phyloP scores from a whole-genome alignment of 2,329 filamentous ascomycete species.

The Ophidiomyces ophidiicola region DNA sequence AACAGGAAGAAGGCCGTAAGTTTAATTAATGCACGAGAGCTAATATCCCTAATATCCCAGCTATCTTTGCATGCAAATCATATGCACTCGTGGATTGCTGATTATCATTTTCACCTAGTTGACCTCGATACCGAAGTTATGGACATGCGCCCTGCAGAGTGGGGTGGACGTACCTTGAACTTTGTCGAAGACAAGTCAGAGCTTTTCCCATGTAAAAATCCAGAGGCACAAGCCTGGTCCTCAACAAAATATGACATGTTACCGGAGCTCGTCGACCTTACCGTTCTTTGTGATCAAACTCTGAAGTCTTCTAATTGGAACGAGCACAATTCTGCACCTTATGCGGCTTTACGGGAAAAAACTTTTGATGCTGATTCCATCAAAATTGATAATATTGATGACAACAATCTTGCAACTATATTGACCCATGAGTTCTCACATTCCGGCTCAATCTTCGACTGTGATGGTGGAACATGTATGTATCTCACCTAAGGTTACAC shows the following conservation, averaged over 20 bases:
- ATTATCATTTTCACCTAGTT: not conserved
- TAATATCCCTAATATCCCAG: too few relatives aligned
- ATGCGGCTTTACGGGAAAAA: not conserved
- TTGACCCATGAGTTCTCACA: constrained; percentile 9
- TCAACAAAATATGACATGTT: constrained; percentile 1
- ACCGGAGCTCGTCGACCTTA: constrained; percentile 1
- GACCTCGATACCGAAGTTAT: constrained; percentile 1
- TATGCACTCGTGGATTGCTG: not conserved
- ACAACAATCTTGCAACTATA: constrained; percentile 4
- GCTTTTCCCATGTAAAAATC: not conserved
- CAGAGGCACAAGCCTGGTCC: constrained; percentile 2
- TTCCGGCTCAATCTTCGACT: not conserved
- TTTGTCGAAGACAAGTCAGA: not conserved
- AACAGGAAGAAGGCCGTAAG: not conserved
- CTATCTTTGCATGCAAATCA: not conserved
- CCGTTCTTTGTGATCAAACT: constrained; percentile 3
- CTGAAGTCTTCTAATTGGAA: constrained; percentile 3
- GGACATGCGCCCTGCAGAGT: constrained; percentile 2
- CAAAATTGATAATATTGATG: constrained; percentile 1
- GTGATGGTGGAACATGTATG: not conserved
- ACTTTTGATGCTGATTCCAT: constrained; percentile 1
- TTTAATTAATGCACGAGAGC: not conserved
- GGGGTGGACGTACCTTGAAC: constrained; percentile 2
- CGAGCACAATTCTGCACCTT: constrained; percentile 1
- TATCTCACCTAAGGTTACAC: not conserved